Conservation (phyloP, 306 rosid genomes). For the Rosa lucieae region DNA sequence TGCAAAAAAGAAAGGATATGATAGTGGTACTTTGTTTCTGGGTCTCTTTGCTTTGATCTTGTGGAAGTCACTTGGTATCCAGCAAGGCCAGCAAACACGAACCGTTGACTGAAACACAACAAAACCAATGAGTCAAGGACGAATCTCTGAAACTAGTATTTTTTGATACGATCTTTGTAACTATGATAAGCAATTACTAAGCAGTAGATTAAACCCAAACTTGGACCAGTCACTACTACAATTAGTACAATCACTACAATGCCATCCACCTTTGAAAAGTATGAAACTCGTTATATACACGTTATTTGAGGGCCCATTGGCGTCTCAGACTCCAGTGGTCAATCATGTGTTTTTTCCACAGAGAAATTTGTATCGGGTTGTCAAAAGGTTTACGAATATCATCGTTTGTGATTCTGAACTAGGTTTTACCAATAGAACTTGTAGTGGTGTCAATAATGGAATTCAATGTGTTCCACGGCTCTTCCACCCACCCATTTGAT, state of each 20-base stretch:
- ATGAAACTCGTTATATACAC: background rate
- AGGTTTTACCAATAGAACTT: no score
- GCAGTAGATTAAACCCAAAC: background rate
- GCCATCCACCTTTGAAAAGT: background rate
- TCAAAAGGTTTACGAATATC: background rate
- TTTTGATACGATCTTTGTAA: background rate
- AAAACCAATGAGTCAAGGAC: background rate
- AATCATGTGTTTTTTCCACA: background rate
- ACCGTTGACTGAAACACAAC: background rate
- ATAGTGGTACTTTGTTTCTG: background rate
- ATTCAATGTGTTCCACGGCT: no score
- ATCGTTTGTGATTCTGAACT: background rate
- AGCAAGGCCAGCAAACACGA: background rate
- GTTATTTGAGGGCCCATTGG: background rate
- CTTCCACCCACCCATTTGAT: no score
- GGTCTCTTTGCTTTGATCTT: conserved; percentile 5
- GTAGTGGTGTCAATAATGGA: no score
- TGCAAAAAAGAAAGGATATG: background rate
- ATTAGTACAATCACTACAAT: background rate
- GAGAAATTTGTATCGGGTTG: background rate
- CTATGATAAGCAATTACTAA: background rate
- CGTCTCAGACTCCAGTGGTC: background rate
- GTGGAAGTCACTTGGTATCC: background rate
- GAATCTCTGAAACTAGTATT: background rate
- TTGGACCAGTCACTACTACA: background rate